phyloP scores from a whole-genome alignment of 2,329 filamentous ascomycete species.

The Metarhizium anisopliae region DNA sequence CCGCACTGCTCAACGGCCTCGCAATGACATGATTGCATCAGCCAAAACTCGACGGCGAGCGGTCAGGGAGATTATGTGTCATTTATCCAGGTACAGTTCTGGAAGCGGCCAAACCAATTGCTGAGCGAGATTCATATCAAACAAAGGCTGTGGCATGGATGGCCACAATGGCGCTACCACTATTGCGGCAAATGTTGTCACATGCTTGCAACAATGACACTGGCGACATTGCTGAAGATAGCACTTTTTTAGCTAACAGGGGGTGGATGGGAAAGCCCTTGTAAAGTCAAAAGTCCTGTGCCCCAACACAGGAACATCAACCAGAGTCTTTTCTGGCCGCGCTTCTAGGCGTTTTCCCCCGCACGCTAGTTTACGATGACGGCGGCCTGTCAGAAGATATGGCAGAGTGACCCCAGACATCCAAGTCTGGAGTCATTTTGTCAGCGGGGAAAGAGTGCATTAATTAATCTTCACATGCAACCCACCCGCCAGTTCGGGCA shows the following conservation, averaged over 20 bases:
- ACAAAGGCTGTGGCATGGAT: neutral
- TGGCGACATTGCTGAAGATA: too few relatives aligned
- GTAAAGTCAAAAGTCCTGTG: too few relatives aligned
- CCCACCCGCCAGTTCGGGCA: too few relatives aligned
- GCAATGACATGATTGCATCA: too few relatives aligned
- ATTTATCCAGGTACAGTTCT: neutral
- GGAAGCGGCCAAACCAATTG: neutral
- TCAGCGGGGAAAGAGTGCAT: neutral
- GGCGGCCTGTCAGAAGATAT: neutral
- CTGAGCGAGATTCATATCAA: too few relatives aligned
- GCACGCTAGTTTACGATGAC: neutral
- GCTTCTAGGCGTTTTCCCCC: constrained; percentile 1
- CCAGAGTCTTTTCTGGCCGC: neutral
- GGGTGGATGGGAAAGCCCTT: too few relatives aligned
- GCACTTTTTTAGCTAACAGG: too few relatives aligned
- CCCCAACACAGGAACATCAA: too few relatives aligned
- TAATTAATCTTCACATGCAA: neutral
- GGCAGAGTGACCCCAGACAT: neutral
- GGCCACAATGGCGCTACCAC: too few relatives aligned
- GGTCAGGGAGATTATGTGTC: too few relatives aligned
- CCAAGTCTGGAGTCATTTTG: neutral
- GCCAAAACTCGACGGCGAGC: too few relatives aligned
- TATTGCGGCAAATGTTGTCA: neutral
- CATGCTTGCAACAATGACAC: neutral
- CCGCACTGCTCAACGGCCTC: too few relatives aligned